Conservation (phyloP, 148 eudicot genomes). For the Polygonum maritimum region DNA sequence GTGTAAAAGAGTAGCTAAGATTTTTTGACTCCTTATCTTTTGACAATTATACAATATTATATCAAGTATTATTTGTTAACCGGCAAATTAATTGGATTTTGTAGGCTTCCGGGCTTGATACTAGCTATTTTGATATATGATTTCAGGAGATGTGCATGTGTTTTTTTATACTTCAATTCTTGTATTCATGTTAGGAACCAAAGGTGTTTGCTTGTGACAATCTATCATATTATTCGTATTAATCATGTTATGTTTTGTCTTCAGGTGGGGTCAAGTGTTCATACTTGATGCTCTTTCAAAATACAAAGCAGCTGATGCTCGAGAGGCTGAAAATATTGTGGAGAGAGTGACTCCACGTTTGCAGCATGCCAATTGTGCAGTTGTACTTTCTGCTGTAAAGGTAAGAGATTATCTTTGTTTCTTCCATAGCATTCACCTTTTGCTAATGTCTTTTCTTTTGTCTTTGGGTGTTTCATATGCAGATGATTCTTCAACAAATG, state of each 20-base stretch:
- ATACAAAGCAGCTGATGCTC: slow-evolving; percentile 94
- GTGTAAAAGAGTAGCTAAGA: background rate
- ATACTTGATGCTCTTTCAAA: slow-evolving; percentile 94
- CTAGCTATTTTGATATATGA: background rate
- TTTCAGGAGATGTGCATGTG: background rate
- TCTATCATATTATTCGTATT: background rate
- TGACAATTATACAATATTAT: background rate
- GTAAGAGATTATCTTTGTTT: slow-evolving; percentile 20
- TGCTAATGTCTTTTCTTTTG: background rate
- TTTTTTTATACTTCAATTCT: background rate
- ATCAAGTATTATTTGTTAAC: background rate
- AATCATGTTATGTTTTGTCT: slow-evolving; percentile 1
- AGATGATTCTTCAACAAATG: slow-evolving; percentile 99
- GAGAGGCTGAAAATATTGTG: slow-evolving; percentile 98
- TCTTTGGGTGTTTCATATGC: slow-evolving; percentile 11
- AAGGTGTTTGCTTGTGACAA: background rate
- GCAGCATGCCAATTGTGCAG: slow-evolving; percentile 99
- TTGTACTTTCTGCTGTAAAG: slow-evolving; percentile 99
- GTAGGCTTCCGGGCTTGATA: background rate
- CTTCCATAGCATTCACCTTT: background rate
- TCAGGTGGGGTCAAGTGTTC: slow-evolving; percentile 99
- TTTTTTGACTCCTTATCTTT: background rate
- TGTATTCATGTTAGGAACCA: background rate
- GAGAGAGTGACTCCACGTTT: slow-evolving; percentile 96
- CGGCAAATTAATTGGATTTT: background rate